phyloP scores from a whole-genome alignment of 768 basidiomycete species.

The Rhizopogon salebrosus region DNA sequence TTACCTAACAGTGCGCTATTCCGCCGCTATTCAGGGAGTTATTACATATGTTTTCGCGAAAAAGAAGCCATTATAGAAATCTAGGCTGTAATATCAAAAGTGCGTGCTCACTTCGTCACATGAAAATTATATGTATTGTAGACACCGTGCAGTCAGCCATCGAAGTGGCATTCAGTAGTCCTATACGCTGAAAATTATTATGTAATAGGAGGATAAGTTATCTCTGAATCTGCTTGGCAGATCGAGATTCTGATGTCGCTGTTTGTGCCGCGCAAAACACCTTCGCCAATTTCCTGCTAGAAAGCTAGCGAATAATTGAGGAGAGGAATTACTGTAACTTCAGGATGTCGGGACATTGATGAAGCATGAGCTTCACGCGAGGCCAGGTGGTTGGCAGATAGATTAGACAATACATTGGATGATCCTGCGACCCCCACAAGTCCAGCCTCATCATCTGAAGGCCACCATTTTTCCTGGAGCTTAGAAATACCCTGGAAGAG shows the following conservation, averaged over 20 bases:
- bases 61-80: too few relatives aligned
- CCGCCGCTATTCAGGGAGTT: too few relatives aligned
- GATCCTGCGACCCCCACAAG: neutral
- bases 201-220: too few relatives aligned
- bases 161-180: too few relatives aligned
- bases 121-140: too few relatives aligned
- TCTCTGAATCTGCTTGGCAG: neutral
- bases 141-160: too few relatives aligned
- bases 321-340: neutral
- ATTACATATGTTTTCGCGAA: too few relatives aligned
- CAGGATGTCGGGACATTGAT: neutral
- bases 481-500: neutral
- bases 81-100: too few relatives aligned
- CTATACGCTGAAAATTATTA: too few relatives aligned
- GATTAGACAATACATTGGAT: neutral
- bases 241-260: neutral
- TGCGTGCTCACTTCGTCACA: too few relatives aligned
- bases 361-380: neutral
- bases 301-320: neutral
- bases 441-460: neutral
- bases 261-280: neutral
- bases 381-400: neutral
- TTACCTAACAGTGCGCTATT: too few relatives aligned
- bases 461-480: neutral
- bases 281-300: neutral